Evolutionary conservation across 2,329 filamentous ascomycete genomes (phyloP), one percentile per base, ranked within the genome.

Genomic region (Beauveria brongniartii): DNA sequence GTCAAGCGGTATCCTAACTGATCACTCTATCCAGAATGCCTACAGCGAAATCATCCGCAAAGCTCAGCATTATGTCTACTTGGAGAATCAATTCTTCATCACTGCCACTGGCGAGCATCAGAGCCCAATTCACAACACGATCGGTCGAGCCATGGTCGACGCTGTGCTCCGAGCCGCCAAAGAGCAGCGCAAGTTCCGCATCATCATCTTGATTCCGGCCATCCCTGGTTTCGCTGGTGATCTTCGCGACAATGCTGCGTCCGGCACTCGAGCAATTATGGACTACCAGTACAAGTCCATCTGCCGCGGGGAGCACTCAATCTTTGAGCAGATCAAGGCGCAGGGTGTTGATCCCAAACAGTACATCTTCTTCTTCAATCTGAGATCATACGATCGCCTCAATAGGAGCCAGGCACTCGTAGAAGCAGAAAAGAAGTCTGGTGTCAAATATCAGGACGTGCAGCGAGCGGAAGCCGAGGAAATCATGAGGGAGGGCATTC

Each of bases 81-180:
- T 99, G 63, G 94, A 99, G 73, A 97, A 97, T 69, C 94, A 99
- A 69, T 97, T 97, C 78, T 99, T 97, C 80, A 97, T 95, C 70
- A 95, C 92, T 1, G 90, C 94, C 0, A 97, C 93, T 0, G 91
- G 91, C 9, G 87, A 94, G n/a, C 75, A 96, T 41, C 92, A 97
- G 71, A 77, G 80, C 1, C 93, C 93, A 0, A 85, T 97, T 26
- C 86, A 91, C 73, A 99, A 99, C 71, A 88, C 86, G 20, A 89
- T 99, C 58, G 94, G 94, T 14, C 81, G 81, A 8, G 88, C 94
- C 2, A 96, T 99, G 59, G 94, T 97, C 2, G 92, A 99, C 61
- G 92, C 93, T 0, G 88, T 92, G 28, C 84, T 97, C 3, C 82
- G 83, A 40, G 93, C 94, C 5, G 86, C 82, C 7, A 89, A 92